phyloP scores from a whole-genome alignment of 805 yeast species.

The Candida railenensis region DNA sequence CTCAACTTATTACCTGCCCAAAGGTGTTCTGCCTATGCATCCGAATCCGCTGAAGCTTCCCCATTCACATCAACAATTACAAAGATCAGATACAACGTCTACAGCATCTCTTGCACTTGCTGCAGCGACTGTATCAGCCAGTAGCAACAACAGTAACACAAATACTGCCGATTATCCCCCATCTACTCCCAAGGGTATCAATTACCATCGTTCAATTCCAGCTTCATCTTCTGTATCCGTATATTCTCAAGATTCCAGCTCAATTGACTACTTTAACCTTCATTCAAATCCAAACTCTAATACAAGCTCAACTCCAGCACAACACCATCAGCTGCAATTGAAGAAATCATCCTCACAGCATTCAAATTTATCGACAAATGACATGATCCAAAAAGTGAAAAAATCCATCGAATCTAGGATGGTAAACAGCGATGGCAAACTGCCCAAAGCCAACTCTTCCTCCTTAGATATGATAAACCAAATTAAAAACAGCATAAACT shows the following conservation, averaged over 20 bases:
- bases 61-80: not conserved
- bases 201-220: constrained; percentile 1
- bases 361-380: constrained; percentile 10
- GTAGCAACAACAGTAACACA: not conserved
- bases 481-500: constrained; percentile 28
- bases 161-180: not conserved
- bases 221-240: not conserved
- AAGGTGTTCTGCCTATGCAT: not conserved
- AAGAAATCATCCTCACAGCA: constrained; percentile 3
- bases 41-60: not conserved
- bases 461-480: constrained; percentile 32
- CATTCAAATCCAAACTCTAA: not conserved
- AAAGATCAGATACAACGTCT: constrained; percentile 1
- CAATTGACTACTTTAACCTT: not conserved
- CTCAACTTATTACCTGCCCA: not conserved
- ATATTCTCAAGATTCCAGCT: not conserved
- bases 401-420: constrained; percentile 23
- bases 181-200: not conserved
- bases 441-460: constrained; percentile 9
- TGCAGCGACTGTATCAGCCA: constrained; percentile 8
- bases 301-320: too few relatives aligned
- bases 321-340: not conserved
- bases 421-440: constrained; percentile 8
- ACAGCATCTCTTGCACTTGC: constrained; percentile 6
- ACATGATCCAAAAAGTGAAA: constrained; percentile 24